Evolutionary conservation across 225 moss, liverwort and hornwort species (phyloP).

Genomic region (Antitrichia curtipendula): DNA sequence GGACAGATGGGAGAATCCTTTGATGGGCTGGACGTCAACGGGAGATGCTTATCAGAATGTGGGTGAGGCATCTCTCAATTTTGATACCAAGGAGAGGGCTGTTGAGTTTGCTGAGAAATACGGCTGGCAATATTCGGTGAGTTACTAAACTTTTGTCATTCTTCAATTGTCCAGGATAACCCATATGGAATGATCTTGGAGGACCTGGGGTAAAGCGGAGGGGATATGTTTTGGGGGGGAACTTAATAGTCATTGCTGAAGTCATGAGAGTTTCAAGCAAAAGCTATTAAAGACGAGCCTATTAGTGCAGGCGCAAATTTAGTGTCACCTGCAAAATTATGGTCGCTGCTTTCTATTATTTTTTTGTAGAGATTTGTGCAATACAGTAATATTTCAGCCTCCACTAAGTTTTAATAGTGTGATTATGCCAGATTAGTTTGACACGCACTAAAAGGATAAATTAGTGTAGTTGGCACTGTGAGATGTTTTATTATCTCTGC

Average conservation of each 20-base stretch:
- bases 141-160: background rate
- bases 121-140: conserved; percentile 86
- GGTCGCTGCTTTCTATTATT: background rate
- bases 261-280: background rate
- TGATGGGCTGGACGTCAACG: conserved; percentile 99
- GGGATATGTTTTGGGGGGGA: background rate
- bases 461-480: background rate
- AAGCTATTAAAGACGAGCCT: background rate
- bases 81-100: conserved; percentile 78
- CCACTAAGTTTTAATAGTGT: background rate
- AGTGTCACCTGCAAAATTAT: background rate
- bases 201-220: background rate
- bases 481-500: background rate
- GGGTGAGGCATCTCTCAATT: conserved; percentile 73
- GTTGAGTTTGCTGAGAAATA: conserved; percentile 90
- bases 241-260: background rate
- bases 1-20: conserved; percentile 94
- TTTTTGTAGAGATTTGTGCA: background rate
- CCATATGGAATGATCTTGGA: background rate
- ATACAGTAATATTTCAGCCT: background rate
- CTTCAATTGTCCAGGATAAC: background rate
- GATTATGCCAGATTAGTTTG: background rate
- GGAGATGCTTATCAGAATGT: conserved; percentile 79
- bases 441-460: too few relatives aligned
- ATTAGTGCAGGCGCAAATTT: background rate